Percentiles rank a stretch among this genome's conserved stretches.
Conservation (phyloP, 225 moss, liverwort and hornwort genomes). For the Pleurozium schreberi region DNA sequence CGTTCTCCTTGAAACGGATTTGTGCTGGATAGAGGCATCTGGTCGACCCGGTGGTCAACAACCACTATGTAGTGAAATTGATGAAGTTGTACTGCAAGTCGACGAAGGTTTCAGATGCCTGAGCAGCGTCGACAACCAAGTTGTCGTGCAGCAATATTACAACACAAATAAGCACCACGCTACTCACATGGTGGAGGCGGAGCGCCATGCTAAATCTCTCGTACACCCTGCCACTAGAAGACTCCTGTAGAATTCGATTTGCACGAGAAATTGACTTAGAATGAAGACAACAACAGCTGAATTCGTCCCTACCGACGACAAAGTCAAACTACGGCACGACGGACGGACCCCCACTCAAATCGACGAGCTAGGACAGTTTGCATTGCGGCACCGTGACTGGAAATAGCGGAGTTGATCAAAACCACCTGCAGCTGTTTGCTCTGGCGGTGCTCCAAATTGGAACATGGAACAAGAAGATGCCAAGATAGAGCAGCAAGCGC, state of each 20-base stretch:
- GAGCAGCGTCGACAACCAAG: not conserved
- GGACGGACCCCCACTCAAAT: not conserved
- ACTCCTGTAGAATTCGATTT: not conserved
- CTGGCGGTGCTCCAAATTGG: too few relatives aligned
- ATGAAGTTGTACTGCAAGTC: too few relatives aligned
- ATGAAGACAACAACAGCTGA: not conserved
- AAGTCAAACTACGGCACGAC: not conserved
- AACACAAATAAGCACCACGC: not conserved
- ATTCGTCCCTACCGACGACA: not conserved
- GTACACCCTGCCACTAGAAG: not conserved
- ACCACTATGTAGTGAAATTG: too few relatives aligned
- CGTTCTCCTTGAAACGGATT: not conserved
- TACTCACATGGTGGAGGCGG: not conserved
- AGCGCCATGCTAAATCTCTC: not conserved
- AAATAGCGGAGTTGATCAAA: too few relatives aligned
- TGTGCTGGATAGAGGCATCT: not conserved
- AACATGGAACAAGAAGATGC: too few relatives aligned
- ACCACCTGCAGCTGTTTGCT: too few relatives aligned
- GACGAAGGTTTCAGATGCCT: not conserved
- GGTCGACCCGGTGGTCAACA: not conserved
- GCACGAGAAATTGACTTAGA: not conserved
- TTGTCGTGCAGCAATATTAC: not conserved
- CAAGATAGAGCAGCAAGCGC: too few relatives aligned
- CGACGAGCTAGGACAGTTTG: not conserved
- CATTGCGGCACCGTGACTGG: too few relatives aligned